Evolutionary conservation across 2,329 filamentous ascomycete species (phyloP).

Genomic region (Ploettnerulaceae sp.): DNA sequence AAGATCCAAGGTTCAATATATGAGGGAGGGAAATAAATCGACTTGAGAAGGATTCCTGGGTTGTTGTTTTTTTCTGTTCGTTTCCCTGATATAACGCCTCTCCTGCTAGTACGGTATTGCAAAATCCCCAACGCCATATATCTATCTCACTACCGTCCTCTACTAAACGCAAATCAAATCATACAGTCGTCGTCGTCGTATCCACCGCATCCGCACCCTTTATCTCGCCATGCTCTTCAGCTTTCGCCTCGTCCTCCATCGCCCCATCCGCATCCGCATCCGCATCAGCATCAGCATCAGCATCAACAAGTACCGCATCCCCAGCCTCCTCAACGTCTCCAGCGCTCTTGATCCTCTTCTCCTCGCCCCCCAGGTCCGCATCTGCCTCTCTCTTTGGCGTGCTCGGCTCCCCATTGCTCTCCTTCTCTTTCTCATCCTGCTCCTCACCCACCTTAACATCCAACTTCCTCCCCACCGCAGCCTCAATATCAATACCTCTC

Average conservation of each 20-base stretch:
- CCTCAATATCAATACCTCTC: slow-evolving; percentile 55
- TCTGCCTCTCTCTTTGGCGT: slow-evolving; percentile 13
- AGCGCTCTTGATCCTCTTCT: slow-evolving; percentile 49
- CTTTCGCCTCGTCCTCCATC: slow-evolving; percentile 15
- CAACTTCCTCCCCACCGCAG: slow-evolving; percentile 53
- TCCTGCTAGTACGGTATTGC: too few relatives aligned
- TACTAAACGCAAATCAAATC: too few relatives aligned
- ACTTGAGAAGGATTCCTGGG: too few relatives aligned
- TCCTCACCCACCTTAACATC: slow-evolving; percentile 33
- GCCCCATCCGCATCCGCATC: slow-evolving; percentile 23
- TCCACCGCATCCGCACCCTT: slow-evolving; percentile 21
- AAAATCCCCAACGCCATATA: too few relatives aligned
- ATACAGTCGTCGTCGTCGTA: too few relatives aligned
- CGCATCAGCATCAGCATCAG: slow-evolving; percentile 7
- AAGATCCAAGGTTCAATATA: too few relatives aligned
- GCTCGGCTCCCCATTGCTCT: slow-evolving; percentile 39
- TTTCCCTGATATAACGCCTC: too few relatives aligned
- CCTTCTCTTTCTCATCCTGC: slow-evolving; percentile 44
- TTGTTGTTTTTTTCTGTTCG: too few relatives aligned
- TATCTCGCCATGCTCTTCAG: slow-evolving; percentile 18
- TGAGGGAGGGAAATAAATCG: too few relatives aligned
- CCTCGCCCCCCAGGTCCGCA: slow-evolving; percentile 35
- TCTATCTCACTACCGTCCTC: too few relatives aligned
- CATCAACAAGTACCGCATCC: slow-evolving; percentile 12
- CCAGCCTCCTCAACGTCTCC: slow-evolving; percentile 16